Base-by-base conservation (phyloP, 495 filamentous ascomycete genomes). In the Xylaria scruposa region DNA sequence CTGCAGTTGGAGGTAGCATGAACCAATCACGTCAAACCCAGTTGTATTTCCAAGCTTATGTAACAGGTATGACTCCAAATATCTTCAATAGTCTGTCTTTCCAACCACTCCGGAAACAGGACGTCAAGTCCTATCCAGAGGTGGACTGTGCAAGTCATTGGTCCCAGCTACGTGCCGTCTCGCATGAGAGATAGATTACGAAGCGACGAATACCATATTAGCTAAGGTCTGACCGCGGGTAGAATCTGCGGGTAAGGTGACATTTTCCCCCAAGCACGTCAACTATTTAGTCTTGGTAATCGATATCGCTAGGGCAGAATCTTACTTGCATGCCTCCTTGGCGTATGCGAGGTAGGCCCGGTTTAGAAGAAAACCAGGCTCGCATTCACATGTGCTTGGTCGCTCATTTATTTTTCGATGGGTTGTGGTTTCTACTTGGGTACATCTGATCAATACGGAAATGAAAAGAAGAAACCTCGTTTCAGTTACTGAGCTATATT, bases 271-370 rank as follows among this genome's bases (percentile, higher is more conserved):
- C 26, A 9, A 31, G 42, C 62, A 65, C 10, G 62, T 65, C 62
- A 65, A 17, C 5, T 38, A 38, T 38, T 38, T 38, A 6, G 36
- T 44, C 10, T n/a, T 26, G 9, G 42, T 19, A 26, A 15, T 56
- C 29, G 40, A 65, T 65, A 65, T 65, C 40, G 40, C 42, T n/a
- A 65, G 62, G 42, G 62, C 62, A 33, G 62, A 65, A 26, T 65
- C 42, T 47, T 65, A 26, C 33, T 49, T 65, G 26, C 40, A 47
- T 49, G 6, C 21, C n/a, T 31, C 17, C 62, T 46, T 65, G 62
- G 62, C 60, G 44, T 29, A 44, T 60, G 17, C 5, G 29, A 3
- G 24, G 17, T 29, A 56, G 24, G 26, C 53, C 53, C 24, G 26
- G 53, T 29, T 56, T 31, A 6, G 26, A 15, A 26, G 12, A 56